Evolutionary conservation across 257 asterid species (phyloP).

Genomic region (Gentiana straminea): DNA sequence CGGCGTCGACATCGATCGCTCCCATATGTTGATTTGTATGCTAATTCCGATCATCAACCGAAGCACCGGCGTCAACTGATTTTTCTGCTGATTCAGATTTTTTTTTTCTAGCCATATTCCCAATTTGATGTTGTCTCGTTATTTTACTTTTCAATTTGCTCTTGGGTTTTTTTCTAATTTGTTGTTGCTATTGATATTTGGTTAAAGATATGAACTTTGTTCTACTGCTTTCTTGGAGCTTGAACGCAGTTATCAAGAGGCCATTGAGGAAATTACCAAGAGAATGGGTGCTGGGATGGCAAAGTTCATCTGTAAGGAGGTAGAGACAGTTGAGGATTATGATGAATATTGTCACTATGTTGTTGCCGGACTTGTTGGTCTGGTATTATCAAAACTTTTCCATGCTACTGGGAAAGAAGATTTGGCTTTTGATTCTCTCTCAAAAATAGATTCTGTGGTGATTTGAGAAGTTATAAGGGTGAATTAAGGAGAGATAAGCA

Average conservation of each 20-base stretch:
- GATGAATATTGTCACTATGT: slow-evolving; percentile 98
- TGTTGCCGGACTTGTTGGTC: slow-evolving; percentile 85
- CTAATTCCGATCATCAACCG: too few relatives aligned
- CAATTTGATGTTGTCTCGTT: too few relatives aligned
- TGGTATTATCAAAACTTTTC: slow-evolving; percentile 85
- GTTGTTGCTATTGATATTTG: too few relatives aligned
- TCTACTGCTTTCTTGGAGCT: slow-evolving; percentile 89
- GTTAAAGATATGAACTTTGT: background rate
- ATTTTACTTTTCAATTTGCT: too few relatives aligned
- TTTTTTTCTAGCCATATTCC: too few relatives aligned
- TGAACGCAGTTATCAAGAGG: slow-evolving; percentile 78
- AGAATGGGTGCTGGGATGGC: slow-evolving; percentile 99
- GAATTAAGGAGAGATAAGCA: too few relatives aligned
- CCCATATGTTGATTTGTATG: too few relatives aligned
- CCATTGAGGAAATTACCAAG: slow-evolving; percentile 94
- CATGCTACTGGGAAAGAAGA: slow-evolving; percentile 88
- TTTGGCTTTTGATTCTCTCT: slow-evolving; percentile 54
- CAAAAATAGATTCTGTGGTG: slow-evolving; percentile 19
- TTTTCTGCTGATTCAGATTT: too few relatives aligned
- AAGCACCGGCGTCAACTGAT: too few relatives aligned
- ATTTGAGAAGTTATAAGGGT: too few relatives aligned
- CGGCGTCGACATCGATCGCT: too few relatives aligned
- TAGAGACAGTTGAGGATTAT: slow-evolving; percentile 82
- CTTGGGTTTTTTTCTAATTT: too few relatives aligned
- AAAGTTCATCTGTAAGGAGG: slow-evolving; percentile 95